Conservation (phyloP, 179 eudicot species). For the Actinidia arguta region DNA sequence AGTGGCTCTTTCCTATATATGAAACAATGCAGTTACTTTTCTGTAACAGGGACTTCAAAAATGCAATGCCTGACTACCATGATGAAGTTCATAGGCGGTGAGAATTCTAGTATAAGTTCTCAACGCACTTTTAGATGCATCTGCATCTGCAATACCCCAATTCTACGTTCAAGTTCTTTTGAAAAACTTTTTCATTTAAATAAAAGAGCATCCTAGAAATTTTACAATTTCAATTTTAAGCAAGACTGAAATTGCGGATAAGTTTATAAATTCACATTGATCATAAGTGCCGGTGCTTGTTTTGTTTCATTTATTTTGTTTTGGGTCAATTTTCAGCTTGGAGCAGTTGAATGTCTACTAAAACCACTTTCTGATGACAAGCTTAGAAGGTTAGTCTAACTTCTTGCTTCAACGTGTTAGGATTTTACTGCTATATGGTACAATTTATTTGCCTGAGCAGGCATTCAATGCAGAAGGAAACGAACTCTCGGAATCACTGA, state of each 20-base stretch:
- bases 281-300: slow-evolving; percentile 4
- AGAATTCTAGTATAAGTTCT: slow-evolving; percentile 18
- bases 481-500: slow-evolving; percentile 48
- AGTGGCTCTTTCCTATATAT: no score
- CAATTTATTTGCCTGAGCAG: slow-evolving; percentile 34
- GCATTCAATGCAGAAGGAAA: slow-evolving; percentile 68
- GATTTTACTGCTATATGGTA: not conserved
- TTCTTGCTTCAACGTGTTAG: not conserved
- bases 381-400: slow-evolving; percentile 58
- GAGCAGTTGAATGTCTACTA: slow-evolving; percentile 80
- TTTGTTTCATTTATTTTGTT: not conserved
- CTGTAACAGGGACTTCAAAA: slow-evolving; percentile 65
- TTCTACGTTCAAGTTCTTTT: not conserved
- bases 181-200: not conserved
- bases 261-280: not conserved
- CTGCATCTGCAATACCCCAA: not conserved
- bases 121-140: not conserved
- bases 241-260: not conserved
- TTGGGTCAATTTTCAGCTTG: slow-evolving; percentile 57
- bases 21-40: not conserved
- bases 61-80: slow-evolving; percentile 70
- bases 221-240: not conserved
- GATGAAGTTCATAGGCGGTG: slow-evolving; percentile 93
- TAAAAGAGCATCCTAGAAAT: not conserved
- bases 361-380: slow-evolving; percentile 83